phyloP scores from a whole-genome alignment of 2,329 filamentous ascomycete species.

The Claviceps spartinae region DNA sequence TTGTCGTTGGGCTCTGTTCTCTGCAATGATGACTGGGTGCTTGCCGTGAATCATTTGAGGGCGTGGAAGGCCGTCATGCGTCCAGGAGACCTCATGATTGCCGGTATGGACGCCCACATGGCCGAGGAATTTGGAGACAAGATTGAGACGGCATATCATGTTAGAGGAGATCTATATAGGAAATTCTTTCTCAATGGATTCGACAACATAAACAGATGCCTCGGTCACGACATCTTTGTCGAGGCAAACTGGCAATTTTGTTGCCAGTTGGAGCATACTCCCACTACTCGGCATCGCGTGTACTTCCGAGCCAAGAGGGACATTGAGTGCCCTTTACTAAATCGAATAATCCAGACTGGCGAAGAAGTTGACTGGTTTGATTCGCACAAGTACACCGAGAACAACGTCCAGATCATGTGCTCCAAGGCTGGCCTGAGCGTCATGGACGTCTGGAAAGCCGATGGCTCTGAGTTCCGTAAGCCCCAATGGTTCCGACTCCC shows the following conservation, averaged over 20 bases:
- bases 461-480: conserved; percentile 26
- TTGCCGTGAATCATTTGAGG: conserved; percentile 21
- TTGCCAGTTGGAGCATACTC: conserved; percentile 22
- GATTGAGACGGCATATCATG: conserved; percentile 27
- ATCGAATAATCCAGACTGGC: conserved; percentile 15
- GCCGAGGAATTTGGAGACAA: conserved; percentile 19
- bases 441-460: conserved; percentile 22
- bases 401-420: conserved; percentile 25
- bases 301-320: conserved; percentile 24
- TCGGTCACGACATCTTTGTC: conserved; percentile 20
- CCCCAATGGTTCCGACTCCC: conserved; percentile 6
- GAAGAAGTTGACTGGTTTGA: conserved; percentile 30
- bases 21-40: conserved; percentile 26
- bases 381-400: conserved; percentile 27
- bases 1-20: conserved; percentile 28
- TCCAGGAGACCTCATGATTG: conserved; percentile 21
- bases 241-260: conserved; percentile 25
- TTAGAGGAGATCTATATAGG: conserved; percentile 20
- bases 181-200: conserved; percentile 27
- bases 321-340: conserved; percentile 14
- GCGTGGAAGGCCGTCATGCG: conserved; percentile 23
- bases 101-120: conserved; percentile 29
- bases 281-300: conserved; percentile 26
- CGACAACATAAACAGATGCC: conserved; percentile 22
- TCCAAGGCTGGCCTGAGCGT: conserved; percentile 23